Evolutionary conservation across 1,139 yeast species (phyloP), one percentile per base, ranked within the genome.

Genomic region (Geotrichum histeridarum): DNA sequence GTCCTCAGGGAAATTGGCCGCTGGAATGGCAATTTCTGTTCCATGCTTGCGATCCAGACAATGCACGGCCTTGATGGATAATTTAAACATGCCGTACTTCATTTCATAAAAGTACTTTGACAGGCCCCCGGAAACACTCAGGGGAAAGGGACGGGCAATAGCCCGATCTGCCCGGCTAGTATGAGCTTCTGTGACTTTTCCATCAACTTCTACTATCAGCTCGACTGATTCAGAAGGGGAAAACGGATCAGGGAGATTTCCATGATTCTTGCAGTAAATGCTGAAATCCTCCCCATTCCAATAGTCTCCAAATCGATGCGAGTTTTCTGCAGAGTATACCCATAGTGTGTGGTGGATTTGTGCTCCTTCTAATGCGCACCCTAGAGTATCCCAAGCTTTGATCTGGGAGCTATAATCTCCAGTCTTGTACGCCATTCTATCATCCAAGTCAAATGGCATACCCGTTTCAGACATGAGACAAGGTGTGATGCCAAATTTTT

Each of bases 221-320:
- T 18, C 38, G n/a, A 43, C n/a, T 38, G 43, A 35, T 27, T 42
- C 31, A 15, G 50, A 31, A 14, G 22, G 14, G 27, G 18, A n/a
- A 18, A 33, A 46, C 8, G 8, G 31, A 12, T 42, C 41, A 11
- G 43, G 30, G 53, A 17, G 17, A 14, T 15, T 6, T 30, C 18
- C 56, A 45, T 62, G 63, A 54, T 53, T 64, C 54, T 56, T 60
- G 9, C 90, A 83, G 87, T 86, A 87, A 58, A 89, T 80, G 0
- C 95, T 85, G 64, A 89, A 88, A 67, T 89, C 96, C 65, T 89
- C 96, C 60, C 86, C 81, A 64, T 89, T 89, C 95, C 96, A 89
- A 43, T 78, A 69, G 66, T 89, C 96, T 0, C 96, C 96, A 83
- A 84, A 82, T 61, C 77, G 73, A 65, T 88, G 94, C 52, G 79